Percentiles rank a stretch among this genome's conserved stretches.
Evolutionary conservation across 1,139 yeast species (phyloP).

Genomic region (Taphrina communis): DNA sequence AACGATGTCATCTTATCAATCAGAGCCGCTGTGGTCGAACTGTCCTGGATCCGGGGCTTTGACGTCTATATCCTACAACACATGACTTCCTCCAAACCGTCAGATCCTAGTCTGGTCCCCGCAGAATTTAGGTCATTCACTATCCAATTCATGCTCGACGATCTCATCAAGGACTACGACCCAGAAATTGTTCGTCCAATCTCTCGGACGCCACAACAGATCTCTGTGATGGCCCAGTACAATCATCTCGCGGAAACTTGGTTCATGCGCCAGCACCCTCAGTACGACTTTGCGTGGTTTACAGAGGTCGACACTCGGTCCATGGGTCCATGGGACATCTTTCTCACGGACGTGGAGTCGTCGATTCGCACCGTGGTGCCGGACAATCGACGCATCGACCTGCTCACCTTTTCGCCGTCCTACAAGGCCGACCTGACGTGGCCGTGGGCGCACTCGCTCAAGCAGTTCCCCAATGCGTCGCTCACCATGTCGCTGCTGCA

Average conservation of each 20-base stretch:
- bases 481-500: slow-evolving; percentile 17
- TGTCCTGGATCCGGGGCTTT: slow-evolving; percentile 1
- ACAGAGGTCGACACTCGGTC: slow-evolving; percentile 5
- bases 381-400: background rate
- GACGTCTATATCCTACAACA: slow-evolving; percentile 17
- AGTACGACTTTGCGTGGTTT: slow-evolving; percentile 20
- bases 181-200: slow-evolving; percentile 5
- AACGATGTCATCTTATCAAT: slow-evolving; percentile 6
- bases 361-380: background rate
- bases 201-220: background rate
- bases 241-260: slow-evolving; percentile 19
- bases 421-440: slow-evolving; percentile 8
- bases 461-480: background rate
- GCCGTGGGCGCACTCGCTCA: slow-evolving; percentile 17
- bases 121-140: slow-evolving; percentile 13
- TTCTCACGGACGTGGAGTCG: slow-evolving; percentile 13
- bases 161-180: slow-evolving; percentile 11
- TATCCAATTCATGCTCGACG: slow-evolving; percentile 12
- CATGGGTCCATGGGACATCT: slow-evolving; percentile 13
- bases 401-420: slow-evolving; percentile 14
- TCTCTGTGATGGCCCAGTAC: slow-evolving; percentile 25
- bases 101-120: background rate
- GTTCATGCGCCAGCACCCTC: slow-evolving; percentile 10
- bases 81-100: background rate
- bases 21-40: slow-evolving; percentile 19